phyloP scores from a whole-genome alignment of 768 basidiomycete genomes.

The Panellus pusillus region DNA sequence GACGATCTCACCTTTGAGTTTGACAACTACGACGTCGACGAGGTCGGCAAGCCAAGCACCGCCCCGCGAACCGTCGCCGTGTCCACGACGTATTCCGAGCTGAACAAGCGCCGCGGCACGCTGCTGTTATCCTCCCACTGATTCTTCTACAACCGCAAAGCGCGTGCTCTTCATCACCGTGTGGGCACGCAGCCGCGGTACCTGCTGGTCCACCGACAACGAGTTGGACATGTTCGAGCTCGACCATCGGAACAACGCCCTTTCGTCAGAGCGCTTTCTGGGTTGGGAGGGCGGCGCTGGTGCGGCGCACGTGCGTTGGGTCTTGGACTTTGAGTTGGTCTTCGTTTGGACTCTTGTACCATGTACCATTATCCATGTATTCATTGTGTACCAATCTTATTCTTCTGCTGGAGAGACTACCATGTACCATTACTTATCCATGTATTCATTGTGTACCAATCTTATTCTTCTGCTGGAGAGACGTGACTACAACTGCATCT shows the following conservation, averaged over 20 bases:
- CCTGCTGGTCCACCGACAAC: slow-evolving; percentile 54
- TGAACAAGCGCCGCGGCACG: slow-evolving; percentile 67
- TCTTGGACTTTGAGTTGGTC: too few relatives aligned
- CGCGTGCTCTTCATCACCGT: slow-evolving; percentile 89
- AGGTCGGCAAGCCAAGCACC: too few relatives aligned
- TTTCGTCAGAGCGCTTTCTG: slow-evolving; percentile 60
- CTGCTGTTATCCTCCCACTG: slow-evolving; percentile 94
- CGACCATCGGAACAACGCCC: slow-evolving; percentile 35
- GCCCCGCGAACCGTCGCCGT: too few relatives aligned
- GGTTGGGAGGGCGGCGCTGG: slow-evolving; percentile 80
- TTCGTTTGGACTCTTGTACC: too few relatives aligned
- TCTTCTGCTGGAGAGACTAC: too few relatives aligned
- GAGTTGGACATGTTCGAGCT: slow-evolving; percentile 22
- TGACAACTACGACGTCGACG: too few relatives aligned
- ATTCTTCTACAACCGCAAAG: slow-evolving; percentile 97
- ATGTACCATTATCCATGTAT: too few relatives aligned
- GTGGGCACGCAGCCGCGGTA: slow-evolving; percentile 76
- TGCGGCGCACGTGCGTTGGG: too few relatives aligned
- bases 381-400: too few relatives aligned
- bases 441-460: too few relatives aligned
- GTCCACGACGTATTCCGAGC: slow-evolving; percentile 37
- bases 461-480: too few relatives aligned
- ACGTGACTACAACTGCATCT: background rate
- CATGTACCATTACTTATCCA: too few relatives aligned
- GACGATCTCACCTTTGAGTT: slow-evolving; percentile 77